A percentile compares a stretch with the other conserved stretches of the same genome.
These are phyloP conservation scores for Trametes cubensis DNA, from an alignment of 768 basidiomycete genomes.

Conservation along the genomic window DNA sequence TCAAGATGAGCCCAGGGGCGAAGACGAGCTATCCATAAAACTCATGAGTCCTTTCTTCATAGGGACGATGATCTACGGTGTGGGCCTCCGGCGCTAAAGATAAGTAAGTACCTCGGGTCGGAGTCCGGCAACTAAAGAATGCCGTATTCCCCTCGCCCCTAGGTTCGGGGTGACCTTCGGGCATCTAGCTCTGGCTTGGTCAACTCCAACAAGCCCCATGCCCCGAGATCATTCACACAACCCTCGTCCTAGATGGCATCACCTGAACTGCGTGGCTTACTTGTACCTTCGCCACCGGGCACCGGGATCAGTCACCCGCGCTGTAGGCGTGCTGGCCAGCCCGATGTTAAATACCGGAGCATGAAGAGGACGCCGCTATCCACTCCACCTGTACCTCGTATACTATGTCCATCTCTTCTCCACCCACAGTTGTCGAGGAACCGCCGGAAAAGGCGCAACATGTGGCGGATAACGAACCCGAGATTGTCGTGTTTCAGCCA, in stretches of 20 bases:
- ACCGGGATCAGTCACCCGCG: not conserved
- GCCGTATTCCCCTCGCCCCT: not conserved
- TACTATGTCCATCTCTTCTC: not conserved
- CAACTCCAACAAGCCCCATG: not conserved
- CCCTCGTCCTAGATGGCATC: not conserved
- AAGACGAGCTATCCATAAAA: too few relatives aligned
- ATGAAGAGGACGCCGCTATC: too few relatives aligned
- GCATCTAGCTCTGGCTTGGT: not conserved
- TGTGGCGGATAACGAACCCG: not conserved
- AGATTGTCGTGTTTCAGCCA: constrained; percentile 17
- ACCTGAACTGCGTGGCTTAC: not conserved
- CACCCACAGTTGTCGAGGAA: not conserved
- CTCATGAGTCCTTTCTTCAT: too few relatives aligned
- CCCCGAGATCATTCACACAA: too few relatives aligned
- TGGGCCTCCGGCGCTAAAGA: too few relatives aligned
- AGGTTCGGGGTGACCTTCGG: not conserved
- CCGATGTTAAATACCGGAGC: not conserved
- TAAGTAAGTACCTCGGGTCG: not conserved
- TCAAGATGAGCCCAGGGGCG: too few relatives aligned
- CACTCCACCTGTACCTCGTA: not conserved
- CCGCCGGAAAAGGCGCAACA: not conserved
- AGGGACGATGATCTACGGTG: too few relatives aligned
- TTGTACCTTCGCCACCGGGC: not conserved
- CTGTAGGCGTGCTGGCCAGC: not conserved
- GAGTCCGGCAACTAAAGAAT: not conserved